phyloP scores from a whole-genome alignment of 2,329 filamentous ascomycete species.

The Aspergillus neoniger region DNA sequence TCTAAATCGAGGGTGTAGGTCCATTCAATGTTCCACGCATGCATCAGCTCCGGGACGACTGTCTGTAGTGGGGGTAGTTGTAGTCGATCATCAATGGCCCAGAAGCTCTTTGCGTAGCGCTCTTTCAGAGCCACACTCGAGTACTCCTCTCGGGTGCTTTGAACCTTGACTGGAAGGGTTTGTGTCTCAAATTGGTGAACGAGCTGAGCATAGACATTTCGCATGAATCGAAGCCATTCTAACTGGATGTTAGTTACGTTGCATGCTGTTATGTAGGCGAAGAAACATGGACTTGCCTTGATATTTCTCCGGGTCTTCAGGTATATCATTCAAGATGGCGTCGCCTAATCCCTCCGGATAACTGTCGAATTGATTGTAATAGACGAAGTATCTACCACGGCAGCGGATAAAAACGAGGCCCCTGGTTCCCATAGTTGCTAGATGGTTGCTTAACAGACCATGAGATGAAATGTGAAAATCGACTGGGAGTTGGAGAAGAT shows the following conservation, averaged over 20 bases:
- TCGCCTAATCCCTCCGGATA: constrained; percentile 23
- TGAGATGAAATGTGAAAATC: not conserved
- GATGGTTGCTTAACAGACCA: not conserved
- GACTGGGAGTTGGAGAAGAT: too few relatives aligned
- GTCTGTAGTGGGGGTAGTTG: constrained; percentile 12
- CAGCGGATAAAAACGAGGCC: constrained; percentile 20
- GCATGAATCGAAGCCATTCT: constrained; percentile 22
- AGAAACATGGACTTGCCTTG: constrained; percentile 8
- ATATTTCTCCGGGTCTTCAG: constrained; percentile 15
- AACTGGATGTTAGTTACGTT: not conserved
- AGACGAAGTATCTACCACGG: constrained; percentile 23
- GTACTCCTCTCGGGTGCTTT: constrained; percentile 1
- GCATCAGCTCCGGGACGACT: not conserved
- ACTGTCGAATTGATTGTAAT: constrained; percentile 23
- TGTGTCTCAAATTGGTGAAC: constrained; percentile 16
- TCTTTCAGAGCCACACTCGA: constrained; percentile 5
- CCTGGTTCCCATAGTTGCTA: constrained; percentile 18
- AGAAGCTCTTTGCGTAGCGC: constrained; percentile 15
- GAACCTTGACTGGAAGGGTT: constrained; percentile 12
- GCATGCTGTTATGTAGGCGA: not conserved
- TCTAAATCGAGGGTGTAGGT: constrained; percentile 24
- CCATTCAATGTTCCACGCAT: constrained; percentile 13
- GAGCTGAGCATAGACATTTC: constrained; percentile 11
- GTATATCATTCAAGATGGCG: constrained; percentile 19
- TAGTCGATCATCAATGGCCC: constrained; percentile 18